Conservation (phyloP, 192 early-diverging fungal species). For the Dissophora ornata region DNA sequence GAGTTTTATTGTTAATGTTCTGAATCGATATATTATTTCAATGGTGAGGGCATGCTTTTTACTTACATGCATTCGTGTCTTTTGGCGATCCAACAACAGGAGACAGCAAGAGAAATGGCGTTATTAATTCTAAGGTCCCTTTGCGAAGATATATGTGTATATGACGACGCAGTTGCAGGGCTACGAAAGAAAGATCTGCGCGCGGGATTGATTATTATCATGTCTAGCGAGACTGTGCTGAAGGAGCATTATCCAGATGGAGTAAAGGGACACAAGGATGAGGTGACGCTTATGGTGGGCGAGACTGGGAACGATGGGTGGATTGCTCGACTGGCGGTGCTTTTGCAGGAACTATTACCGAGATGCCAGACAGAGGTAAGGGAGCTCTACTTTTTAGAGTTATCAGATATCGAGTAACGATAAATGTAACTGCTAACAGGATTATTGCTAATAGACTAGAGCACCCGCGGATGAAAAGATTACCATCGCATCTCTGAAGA, state of each 20-base stretch:
- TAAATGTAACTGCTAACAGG: too few species aligned
- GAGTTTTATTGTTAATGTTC: slow-evolving; percentile 6
- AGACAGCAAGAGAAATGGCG: slow-evolving; percentile 61
- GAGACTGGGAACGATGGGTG: slow-evolving; percentile 70
- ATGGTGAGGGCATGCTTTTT: too few species aligned
- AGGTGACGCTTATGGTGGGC: slow-evolving; percentile 61
- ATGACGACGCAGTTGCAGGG: slow-evolving; percentile 68
- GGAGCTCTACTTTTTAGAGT: not conserved
- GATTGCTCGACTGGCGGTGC: slow-evolving; percentile 55
- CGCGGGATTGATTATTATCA: slow-evolving; percentile 64
- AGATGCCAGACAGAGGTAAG: slow-evolving; percentile 30
- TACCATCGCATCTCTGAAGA: slow-evolving; percentile 20
- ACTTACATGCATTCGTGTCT: too few species aligned
- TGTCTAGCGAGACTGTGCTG: slow-evolving; percentile 58
- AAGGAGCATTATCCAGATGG: slow-evolving; percentile 59
- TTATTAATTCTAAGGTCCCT: slow-evolving; percentile 65
- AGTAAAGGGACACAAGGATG: slow-evolving; percentile 45
- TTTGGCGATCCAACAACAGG: too few species aligned
- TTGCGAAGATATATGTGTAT: slow-evolving; percentile 71
- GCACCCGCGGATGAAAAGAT: slow-evolving; percentile 34
- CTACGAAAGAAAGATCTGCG: slow-evolving; percentile 68
- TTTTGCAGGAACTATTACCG: slow-evolving; percentile 46
- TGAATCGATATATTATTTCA: not conserved
- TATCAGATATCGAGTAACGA: too few species aligned
- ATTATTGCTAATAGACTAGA: too few species aligned